phyloP scores from a whole-genome alignment of 2,329 filamentous ascomycete genomes.

The Curvularia spicifera region DNA sequence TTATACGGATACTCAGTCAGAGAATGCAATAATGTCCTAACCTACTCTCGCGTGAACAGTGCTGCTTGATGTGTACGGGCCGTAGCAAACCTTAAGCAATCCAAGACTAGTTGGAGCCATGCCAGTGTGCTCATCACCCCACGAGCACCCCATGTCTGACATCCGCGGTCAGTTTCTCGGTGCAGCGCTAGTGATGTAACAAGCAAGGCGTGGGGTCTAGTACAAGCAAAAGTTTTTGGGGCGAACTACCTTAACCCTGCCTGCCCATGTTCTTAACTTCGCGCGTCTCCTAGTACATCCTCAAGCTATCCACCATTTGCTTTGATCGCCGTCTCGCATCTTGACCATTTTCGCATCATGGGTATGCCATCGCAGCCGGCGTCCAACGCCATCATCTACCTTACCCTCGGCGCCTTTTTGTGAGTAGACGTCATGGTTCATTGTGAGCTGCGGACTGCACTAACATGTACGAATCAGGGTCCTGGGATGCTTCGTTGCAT shows the following conservation, averaged over 20 bases:
- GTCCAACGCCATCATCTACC: constrained; percentile 83
- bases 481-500: constrained; percentile 66
- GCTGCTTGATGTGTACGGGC: not conserved
- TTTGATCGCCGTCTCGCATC: constrained; percentile 8
- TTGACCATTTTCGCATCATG: constrained; percentile 58
- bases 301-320: constrained; percentile 14
- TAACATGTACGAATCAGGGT: constrained; percentile 55
- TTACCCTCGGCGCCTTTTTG: constrained; percentile 80
- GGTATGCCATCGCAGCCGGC: constrained; percentile 75
- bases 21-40: not conserved
- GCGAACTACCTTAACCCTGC: constrained; percentile 29
- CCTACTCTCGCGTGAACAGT: not conserved
- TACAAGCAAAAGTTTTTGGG: constrained; percentile 33
- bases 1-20: constrained; percentile 1
- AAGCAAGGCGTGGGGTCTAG: constrained; percentile 30
- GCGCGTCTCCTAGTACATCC: constrained; percentile 12
- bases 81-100: not conserved
- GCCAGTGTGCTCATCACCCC: constrained; percentile 7
- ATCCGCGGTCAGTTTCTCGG: constrained; percentile 25
- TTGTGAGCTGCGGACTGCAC: constrained; percentile 2
- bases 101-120: not conserved
- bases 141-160: constrained; percentile 16
- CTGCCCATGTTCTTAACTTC: constrained; percentile 25
- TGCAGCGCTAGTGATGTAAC: constrained; percentile 32
- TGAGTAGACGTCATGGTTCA: constrained; percentile 52